These are phyloP conservation scores for Lepraria neglecta DNA, from an alignment of 495 filamentous ascomycete species.

Conservation along the genomic window DNA sequence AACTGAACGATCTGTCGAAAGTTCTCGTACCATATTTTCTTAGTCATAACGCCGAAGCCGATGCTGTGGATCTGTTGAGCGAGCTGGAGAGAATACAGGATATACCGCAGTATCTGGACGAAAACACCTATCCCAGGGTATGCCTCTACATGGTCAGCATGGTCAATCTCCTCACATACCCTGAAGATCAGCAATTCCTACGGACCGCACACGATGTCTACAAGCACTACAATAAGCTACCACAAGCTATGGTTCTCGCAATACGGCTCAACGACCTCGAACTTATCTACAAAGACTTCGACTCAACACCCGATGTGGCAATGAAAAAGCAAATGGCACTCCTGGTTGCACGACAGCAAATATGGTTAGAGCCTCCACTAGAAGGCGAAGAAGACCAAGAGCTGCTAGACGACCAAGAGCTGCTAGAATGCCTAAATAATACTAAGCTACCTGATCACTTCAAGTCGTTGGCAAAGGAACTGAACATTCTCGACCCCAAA, in stretches of 20 bases:
- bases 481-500: conserved; percentile 95
- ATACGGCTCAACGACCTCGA: conserved; percentile 85
- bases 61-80: conserved; percentile 93
- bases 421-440: conserved; percentile 80
- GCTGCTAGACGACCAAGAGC: conserved; percentile 67
- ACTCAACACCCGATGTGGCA: conserved; percentile 69
- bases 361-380: conserved; percentile 61
- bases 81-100: conserved; percentile 95
- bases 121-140: conserved; percentile 86
- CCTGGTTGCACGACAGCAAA: conserved; percentile 84
- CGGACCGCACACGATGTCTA: conserved; percentile 87
- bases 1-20: conserved; percentile 74
- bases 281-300: conserved; percentile 71
- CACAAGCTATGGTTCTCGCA: conserved; percentile 87
- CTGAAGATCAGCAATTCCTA: conserved; percentile 93
- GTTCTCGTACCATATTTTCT: conserved; percentile 90
- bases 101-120: conserved; percentile 82
- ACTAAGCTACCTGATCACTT: conserved; percentile 83
- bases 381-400: conserved; percentile 64
- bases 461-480: conserved; percentile 85
- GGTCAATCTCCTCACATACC: conserved; percentile 94
- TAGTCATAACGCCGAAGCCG: conserved; percentile 94
- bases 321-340: conserved; percentile 94
- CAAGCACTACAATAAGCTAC: conserved; percentile 79
- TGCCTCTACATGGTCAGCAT: conserved; percentile 99